phyloP scores from a whole-genome alignment of 208 protist genomes.

The Trypanosoma congolense region DNA sequence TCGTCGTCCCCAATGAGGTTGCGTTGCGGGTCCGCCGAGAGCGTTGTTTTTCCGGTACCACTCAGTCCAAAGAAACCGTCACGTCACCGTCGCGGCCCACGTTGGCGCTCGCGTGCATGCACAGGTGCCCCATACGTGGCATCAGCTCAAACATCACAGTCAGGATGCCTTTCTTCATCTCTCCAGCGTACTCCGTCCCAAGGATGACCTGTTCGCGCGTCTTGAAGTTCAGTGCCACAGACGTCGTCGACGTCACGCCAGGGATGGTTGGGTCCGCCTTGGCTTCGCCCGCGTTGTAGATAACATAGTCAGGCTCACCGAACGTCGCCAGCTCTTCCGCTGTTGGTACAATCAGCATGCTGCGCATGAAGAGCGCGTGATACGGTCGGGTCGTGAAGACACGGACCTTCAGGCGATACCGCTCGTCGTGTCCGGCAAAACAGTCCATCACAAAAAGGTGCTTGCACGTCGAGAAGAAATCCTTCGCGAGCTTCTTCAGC shows the following conservation, averaged over 20 bases:
- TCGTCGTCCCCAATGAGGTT: conserved; percentile 91
- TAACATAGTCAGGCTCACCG: conserved; percentile 93
- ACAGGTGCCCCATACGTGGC: conserved; percentile 88
- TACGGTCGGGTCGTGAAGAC: conserved; percentile 91
- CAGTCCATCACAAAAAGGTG: conserved; percentile 93
- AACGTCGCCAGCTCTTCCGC: conserved; percentile 86
- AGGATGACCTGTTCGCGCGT: conserved; percentile 91
- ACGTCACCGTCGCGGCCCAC: conserved; percentile 72
- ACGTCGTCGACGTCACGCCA: conserved; percentile 73
- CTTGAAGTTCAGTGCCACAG: conserved; percentile 82
- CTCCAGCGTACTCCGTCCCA: conserved; percentile 95
- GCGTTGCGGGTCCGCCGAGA: conserved; percentile 84
- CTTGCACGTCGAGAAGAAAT: conserved; percentile 91
- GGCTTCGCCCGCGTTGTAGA: conserved; percentile 94
- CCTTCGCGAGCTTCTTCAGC: conserved; percentile 83
- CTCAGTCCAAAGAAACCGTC: conserved; percentile 90
- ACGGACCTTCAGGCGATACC: conserved; percentile 92
- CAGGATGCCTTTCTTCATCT: conserved; percentile 98
- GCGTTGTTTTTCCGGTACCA: conserved; percentile 92
- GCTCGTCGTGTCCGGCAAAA: conserved; percentile 90
- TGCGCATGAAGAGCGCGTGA: conserved; percentile 96
- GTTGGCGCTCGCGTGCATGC: conserved; percentile 92
- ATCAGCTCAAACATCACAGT: conserved; percentile 96
- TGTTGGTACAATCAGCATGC: conserved; percentile 95
- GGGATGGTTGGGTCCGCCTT: conserved; percentile 84